Percentiles rank a stretch among this genome's conserved stretches.
Conservation (phyloP, 2,329 filamentous ascomycete genomes). For the Nothopassalora personata region DNA sequence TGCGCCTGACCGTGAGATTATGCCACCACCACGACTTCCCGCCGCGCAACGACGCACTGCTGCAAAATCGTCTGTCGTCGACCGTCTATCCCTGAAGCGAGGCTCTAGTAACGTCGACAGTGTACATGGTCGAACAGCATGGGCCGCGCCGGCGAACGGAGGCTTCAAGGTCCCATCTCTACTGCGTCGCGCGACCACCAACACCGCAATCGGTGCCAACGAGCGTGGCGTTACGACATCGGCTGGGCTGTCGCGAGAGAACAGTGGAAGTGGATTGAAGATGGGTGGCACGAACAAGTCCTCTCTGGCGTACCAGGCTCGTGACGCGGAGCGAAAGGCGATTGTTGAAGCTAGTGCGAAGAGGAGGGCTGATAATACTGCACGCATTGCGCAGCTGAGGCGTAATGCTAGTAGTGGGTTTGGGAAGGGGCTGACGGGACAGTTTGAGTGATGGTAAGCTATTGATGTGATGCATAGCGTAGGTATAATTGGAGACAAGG, state of each 20-base stretch:
- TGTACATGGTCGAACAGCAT: constrained; percentile 26
- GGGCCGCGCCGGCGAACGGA: constrained; percentile 37
- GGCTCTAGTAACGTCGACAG: constrained; percentile 21
- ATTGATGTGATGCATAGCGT: background rate
- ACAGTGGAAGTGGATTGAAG: constrained; percentile 34
- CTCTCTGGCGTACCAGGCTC: constrained; percentile 55
- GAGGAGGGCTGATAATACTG: constrained; percentile 46
- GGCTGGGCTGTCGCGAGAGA: constrained; percentile 22
- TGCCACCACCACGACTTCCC: constrained; percentile 37
- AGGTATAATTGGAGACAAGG: background rate
- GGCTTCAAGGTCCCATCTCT: constrained; percentile 66
- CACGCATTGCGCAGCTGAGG: constrained; percentile 39
- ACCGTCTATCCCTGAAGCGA: constrained; percentile 65
- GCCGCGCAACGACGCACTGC: constrained; percentile 34
- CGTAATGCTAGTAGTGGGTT: constrained; percentile 37
- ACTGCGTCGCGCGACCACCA: constrained; percentile 66
- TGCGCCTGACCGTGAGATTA: constrained; percentile 24
- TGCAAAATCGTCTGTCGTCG: constrained; percentile 50
- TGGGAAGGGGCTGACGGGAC: constrained; percentile 34
- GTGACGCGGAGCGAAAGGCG: constrained; percentile 52
- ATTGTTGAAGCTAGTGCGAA: constrained; percentile 49
- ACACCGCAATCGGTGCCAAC: constrained; percentile 26
- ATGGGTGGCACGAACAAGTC: constrained; percentile 54
- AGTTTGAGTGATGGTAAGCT: constrained; percentile 38
- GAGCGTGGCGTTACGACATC: constrained; percentile 37